Evolutionary conservation across 2,329 filamentous ascomycete genomes (phyloP).

Genomic region (Ophiostoma himal-ulmi): DNA sequence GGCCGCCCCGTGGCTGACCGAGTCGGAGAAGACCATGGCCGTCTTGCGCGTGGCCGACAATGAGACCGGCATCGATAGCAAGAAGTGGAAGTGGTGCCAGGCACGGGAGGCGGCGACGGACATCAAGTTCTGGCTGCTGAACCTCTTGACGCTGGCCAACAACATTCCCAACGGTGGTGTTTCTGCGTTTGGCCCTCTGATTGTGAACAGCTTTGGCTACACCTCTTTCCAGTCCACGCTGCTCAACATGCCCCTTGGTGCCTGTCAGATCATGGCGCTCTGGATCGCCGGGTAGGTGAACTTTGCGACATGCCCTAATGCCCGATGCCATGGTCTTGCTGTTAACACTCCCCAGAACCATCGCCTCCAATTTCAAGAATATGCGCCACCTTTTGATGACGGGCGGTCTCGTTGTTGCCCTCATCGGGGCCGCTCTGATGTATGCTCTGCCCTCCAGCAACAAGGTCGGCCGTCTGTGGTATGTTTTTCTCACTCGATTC

Average conservation of each 20-base stretch:
- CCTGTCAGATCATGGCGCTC: neutral
- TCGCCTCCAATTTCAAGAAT: neutral
- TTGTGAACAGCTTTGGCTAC: neutral
- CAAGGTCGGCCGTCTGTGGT: neutral
- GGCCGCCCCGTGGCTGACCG: neutral
- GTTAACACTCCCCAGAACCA: neutral
- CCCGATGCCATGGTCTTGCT: neutral
- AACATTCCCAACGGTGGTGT: neutral
- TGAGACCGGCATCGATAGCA: neutral
- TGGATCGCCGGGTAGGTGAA: neutral
- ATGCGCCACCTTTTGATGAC: neutral
- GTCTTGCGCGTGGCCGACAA: neutral
- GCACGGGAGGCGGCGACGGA: neutral
- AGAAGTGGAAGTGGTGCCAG: constrained; percentile 6
- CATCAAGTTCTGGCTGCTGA: neutral
- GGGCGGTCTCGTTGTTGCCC: neutral
- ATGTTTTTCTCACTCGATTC: neutral
- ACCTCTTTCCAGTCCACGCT: neutral
- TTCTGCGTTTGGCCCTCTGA: neutral
- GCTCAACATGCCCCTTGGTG: neutral
- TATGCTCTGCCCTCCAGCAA: neutral
- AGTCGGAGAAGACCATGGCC: neutral
- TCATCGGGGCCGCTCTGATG: neutral
- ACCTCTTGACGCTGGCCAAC: neutral
- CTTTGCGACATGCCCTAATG: neutral